Evolutionary conservation across 2,329 filamentous ascomycete species (phyloP).

Genomic region (Fusarium lateritium): DNA sequence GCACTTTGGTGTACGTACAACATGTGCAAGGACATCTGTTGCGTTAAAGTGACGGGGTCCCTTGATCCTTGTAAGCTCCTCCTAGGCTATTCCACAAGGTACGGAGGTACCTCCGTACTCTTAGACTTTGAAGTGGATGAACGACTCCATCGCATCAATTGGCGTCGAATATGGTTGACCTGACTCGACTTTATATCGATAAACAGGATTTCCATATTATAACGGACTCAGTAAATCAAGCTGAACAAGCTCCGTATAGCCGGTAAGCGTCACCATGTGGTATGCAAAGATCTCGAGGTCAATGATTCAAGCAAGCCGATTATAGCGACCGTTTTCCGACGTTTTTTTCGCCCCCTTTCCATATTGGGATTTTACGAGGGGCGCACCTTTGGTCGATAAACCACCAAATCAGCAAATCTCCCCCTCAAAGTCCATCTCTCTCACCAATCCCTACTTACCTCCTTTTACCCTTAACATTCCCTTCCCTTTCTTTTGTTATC

Average conservation of each 20-base stretch:
- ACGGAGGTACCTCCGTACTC: slow-evolving; percentile 19
- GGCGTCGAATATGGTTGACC: slow-evolving; percentile 21
- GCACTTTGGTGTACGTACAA: slow-evolving; percentile 4
- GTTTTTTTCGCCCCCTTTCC: slow-evolving; percentile 41
- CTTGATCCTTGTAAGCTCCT: slow-evolving; percentile 29
- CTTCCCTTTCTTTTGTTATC: slow-evolving; percentile 23
- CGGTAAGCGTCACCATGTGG: not conserved
- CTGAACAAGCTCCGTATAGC: not conserved
- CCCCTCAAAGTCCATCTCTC: slow-evolving; percentile 23
- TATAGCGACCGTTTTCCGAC: slow-evolving; percentile 32
- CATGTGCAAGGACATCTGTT: slow-evolving; percentile 11
- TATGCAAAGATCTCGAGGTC: not conserved
- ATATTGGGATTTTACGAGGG: slow-evolving; percentile 27
- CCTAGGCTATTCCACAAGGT: slow-evolving; percentile 10
- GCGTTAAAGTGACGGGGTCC: slow-evolving; percentile 28
- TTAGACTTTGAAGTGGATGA: slow-evolving; percentile 15
- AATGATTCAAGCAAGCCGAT: slow-evolving; percentile 35
- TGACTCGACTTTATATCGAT: slow-evolving; percentile 17
- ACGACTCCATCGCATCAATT: slow-evolving; percentile 24
- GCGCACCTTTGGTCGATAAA: slow-evolving; percentile 33
- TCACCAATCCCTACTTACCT: slow-evolving; percentile 28
- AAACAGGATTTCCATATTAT: slow-evolving; percentile 4
- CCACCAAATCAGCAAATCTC: slow-evolving; percentile 41
- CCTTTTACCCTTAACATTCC: slow-evolving; percentile 23
- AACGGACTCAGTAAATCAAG: not conserved